Conservation (phyloP, 768 basidiomycete genomes). For the Termitomyces sp. region DNA sequence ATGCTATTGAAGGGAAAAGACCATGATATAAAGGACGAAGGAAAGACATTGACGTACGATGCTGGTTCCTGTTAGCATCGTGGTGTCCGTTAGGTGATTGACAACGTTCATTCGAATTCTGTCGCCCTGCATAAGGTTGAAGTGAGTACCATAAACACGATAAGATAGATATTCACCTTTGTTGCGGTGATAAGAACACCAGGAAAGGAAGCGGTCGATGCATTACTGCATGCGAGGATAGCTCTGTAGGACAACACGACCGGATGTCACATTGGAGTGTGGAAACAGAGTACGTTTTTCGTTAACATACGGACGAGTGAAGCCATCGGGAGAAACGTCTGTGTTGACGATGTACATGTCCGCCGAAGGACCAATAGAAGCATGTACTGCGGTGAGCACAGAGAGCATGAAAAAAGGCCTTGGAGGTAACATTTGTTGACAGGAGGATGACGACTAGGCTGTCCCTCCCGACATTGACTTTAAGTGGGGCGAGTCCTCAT, state of each 20-base stretch:
- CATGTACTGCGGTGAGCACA: not conserved
- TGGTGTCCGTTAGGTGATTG: too few relatives aligned
- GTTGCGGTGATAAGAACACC: not conserved
- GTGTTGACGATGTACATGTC: not conserved
- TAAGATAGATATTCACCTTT: not conserved
- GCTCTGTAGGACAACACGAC: not conserved
- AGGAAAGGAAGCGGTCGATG: not conserved
- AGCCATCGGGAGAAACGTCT: not conserved
- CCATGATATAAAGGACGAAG: not conserved
- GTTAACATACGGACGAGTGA: not conserved
- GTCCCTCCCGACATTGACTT: not conserved
- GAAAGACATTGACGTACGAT: too few relatives aligned
- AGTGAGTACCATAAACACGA: not conserved
- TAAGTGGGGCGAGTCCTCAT: not conserved
- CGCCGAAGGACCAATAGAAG: not conserved
- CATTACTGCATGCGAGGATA: not conserved
- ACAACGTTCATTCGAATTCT: not conserved
- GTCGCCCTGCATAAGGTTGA: not conserved
- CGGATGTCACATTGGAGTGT: not conserved
- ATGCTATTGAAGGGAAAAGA: not conserved
- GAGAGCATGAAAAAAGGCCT: not conserved
- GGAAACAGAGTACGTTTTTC: not conserved
- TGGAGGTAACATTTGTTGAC: not conserved
- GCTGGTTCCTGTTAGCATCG: too few relatives aligned
- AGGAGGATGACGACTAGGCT: not conserved